phyloP scores from a whole-genome alignment of 345 rosid species.

The Salix brachista region DNA sequence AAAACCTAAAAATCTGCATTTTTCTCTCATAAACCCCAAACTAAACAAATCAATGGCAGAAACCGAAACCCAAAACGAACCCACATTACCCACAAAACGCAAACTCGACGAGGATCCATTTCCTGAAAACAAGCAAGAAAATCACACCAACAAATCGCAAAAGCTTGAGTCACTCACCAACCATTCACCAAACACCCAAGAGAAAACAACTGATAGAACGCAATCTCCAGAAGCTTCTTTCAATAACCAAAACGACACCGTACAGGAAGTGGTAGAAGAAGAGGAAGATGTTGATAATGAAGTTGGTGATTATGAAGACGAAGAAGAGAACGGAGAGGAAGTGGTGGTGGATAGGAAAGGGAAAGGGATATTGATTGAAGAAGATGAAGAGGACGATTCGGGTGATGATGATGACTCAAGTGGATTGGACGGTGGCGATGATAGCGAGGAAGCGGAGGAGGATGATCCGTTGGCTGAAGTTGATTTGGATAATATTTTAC shows the following conservation, averaged over 20 bases:
- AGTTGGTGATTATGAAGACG: slow-evolving; percentile 24
- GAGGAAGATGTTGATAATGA: slow-evolving; percentile 2
- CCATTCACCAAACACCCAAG: not conserved
- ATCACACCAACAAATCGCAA: slow-evolving; percentile 35
- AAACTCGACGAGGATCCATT: slow-evolving; percentile 36
- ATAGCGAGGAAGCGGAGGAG: slow-evolving; percentile 66
- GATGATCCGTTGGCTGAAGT: slow-evolving; percentile 97
- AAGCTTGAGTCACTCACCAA: slow-evolving; percentile 27
- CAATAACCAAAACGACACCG: not conserved
- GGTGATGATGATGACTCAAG: slow-evolving; percentile 25
- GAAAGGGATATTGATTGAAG: slow-evolving; percentile 32
- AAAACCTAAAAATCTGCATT: slow-evolving; percentile 4
- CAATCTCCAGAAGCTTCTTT: not conserved
- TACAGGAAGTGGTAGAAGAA: slow-evolving; percentile 7
- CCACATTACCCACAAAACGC: slow-evolving; percentile 57
- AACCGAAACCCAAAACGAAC: slow-evolving; percentile 37
- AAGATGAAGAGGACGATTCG: slow-evolving; percentile 27
- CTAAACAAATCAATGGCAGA: slow-evolving; percentile 45
- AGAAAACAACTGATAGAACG: not conserved
- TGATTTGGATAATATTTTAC: slow-evolving; percentile 84
- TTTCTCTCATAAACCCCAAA: slow-evolving; percentile 3
- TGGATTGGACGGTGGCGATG: slow-evolving; percentile 40
- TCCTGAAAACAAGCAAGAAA: slow-evolving; percentile 9
- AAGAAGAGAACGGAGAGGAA: slow-evolving; percentile 27
- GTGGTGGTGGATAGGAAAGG: slow-evolving; percentile 29